These are phyloP conservation scores for Aspergillus ellipticus DNA, from an alignment of 495 filamentous ascomycete genomes.

Conservation along the genomic window DNA sequence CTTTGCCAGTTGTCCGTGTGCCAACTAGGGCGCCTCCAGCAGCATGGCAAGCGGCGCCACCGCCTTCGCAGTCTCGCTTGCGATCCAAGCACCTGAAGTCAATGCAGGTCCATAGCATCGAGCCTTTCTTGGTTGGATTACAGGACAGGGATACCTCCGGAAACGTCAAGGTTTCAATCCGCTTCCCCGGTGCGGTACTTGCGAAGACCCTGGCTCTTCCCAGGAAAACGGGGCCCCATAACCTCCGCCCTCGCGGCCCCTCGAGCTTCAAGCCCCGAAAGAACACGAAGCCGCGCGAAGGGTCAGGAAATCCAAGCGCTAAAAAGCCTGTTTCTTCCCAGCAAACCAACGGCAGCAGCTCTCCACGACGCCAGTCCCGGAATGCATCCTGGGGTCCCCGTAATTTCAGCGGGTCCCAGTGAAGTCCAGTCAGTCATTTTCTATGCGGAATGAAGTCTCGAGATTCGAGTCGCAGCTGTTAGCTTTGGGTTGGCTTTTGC, in stretches of 20 bases:
- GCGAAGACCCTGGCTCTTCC: constrained; percentile 29
- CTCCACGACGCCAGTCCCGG: constrained; percentile 29
- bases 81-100: constrained; percentile 35
- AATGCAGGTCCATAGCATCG: constrained; percentile 39
- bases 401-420: constrained; percentile 21
- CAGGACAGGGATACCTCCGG: constrained; percentile 37
- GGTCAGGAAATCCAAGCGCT: constrained; percentile 15
- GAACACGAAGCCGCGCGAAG: constrained; percentile 32
- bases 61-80: constrained; percentile 27
- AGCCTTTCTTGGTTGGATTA: constrained; percentile 29
- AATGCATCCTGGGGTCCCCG: constrained; percentile 33
- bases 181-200: constrained; percentile 32
- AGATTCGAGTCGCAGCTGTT: constrained; percentile 7
- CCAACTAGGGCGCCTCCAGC: constrained; percentile 56
- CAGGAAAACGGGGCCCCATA: constrained; percentile 25
- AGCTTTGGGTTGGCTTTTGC: constrained; percentile 12
- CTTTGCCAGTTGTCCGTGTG: constrained; percentile 64
- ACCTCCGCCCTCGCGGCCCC: constrained; percentile 25
- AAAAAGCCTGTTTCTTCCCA: constrained; percentile 31
- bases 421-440: constrained; percentile 9
- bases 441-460: constrained; percentile 4
- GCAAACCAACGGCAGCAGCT: constrained; percentile 21
- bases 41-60: constrained; percentile 46
- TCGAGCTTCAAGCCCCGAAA: constrained; percentile 35
- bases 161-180: constrained; percentile 30